Percentiles rank a stretch among this genome's conserved stretches.
phyloP scores from a whole-genome alignment of 148 eudicot genomes.

The Amaranthus cruentus region DNA sequence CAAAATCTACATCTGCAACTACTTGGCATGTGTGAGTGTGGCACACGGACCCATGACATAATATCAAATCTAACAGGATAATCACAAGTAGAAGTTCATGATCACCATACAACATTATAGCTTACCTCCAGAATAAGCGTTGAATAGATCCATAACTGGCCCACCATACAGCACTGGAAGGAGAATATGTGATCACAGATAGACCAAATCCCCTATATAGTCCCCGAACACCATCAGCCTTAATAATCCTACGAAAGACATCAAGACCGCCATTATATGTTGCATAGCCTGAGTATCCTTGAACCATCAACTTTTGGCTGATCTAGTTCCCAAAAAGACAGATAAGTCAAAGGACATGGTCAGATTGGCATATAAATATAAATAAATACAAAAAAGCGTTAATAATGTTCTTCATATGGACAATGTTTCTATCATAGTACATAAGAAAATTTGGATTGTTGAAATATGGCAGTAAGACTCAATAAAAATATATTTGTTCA shows the following conservation, averaged over 20 bases:
- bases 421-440: no score
- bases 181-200: slow-evolving; percentile 84
- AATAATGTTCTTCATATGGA: no score
- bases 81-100: slow-evolving; percentile 2
- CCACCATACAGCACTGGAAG: slow-evolving; percentile 99
- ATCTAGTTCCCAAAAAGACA: slow-evolving; percentile 37
- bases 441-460: no score
- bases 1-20: no score
- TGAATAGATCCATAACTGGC: slow-evolving; percentile 99
- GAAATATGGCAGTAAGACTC: no score
- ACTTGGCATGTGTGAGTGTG: no score
- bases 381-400: no score
- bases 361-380: no score
- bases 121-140: slow-evolving; percentile 87
- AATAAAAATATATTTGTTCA: no score
- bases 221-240: slow-evolving; percentile 83
- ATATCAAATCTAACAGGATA: background rate
- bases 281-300: slow-evolving; percentile 95
- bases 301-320: slow-evolving; percentile 97
- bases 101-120: background rate
- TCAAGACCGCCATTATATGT: slow-evolving; percentile 87
- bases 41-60: no score
- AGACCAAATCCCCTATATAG: slow-evolving; percentile 94
- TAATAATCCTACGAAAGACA: slow-evolving; percentile 78
- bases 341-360: background rate